Base-by-base conservation (phyloP, 1,284 basidiomycete species). In the Apiotrichum siamense region DNA sequence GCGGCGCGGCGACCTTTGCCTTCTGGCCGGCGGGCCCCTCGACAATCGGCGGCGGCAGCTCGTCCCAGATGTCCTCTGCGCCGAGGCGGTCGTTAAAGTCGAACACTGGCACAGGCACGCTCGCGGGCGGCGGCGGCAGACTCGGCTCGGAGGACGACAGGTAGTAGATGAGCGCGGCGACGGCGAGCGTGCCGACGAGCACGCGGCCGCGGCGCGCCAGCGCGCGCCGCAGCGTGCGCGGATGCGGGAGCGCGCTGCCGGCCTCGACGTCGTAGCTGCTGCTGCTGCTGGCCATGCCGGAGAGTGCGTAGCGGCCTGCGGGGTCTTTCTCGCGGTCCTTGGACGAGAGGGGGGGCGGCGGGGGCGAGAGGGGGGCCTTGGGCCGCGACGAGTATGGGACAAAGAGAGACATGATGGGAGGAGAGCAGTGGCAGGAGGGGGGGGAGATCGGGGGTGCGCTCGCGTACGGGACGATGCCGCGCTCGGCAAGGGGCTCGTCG, bases 181-280 rank as follows among this genome's bases (percentile, higher is more conserved):
- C 33, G 15, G 39, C 39, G 7, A 48, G 23, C 11, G 36, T 35
- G 38, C 32, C 24, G 31, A 56, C 21, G 24, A 46, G 18, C 17
- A 56, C 21, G 23, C 54, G 54, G 7, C 35, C 24, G 11, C 47
- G 45, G 13, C 51, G 51, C n/a, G 25, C 20, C 4, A 55, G 37
- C 21, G 12, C 12, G 4, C 49, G 54, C 10, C 47, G 46, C 39
- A 55, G 20, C 4, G 20, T 42, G 13, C 50, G 39, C 25, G 39
- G 23, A 10, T 37, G 15, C 9, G 45, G 20, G 7, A 47, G 7
- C 13, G 42, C 13, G 20, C 31, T 26, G 7, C 49, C 49, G 26
- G 32, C 23, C 39, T 52, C 50, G 44, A 23, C n/a, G 35, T 52
- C 50, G 50, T 32, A 52, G 13, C 18, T 31, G 29, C 29, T 31